Evolutionary conservation across 257 asterid species (phyloP), one percentile per base, ranked within the genome.

Genomic region (Solanum stenotomum): DNA sequence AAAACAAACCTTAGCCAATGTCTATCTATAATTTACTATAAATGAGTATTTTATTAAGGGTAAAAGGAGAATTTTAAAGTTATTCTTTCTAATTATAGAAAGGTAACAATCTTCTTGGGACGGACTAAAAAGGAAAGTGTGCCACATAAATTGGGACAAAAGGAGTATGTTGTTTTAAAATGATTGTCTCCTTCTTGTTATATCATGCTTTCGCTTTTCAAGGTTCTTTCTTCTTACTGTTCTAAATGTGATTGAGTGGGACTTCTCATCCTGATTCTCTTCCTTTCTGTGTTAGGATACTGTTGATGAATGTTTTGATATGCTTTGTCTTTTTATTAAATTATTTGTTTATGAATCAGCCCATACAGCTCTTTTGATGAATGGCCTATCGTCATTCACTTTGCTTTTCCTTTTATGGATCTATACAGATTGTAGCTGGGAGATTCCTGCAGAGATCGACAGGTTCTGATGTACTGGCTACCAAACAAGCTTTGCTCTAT

Each of bases 361-460:
- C 33, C 31, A 76, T 76, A 2, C 56, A 23, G 83, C 59, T 76
- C 34, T 23, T 76, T 76, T 76, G 83, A 37, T 76, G 83, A 22
- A 59, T 88, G 38, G 56, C 40, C 29, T 86, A 72, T 74, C 59
- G 1, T n/a, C 42, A 75, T 78, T 81, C 22, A 81, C 67, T 81
- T 81, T 81, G 40, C 74, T 85, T 87, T 86, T 85, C 74, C 79
- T 42, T 91, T 34, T 86, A 29, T 81, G 68, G 42, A 49, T 81
- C 85, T 81, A 81, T 31, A 85, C 96, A 97, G 99, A 90, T 96
- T 88, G 96, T 94, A n/a, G 95, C 96, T 14, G 96, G 98, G 98
- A 94, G 98, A 92, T 97, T 97, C 91, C 89, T 97, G 89, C 91
- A 93, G 15, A 83, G 91, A 79, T 90, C 98, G 44, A 85, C 90